Base-by-base conservation (phyloP, 1,139 yeast species). In the Scheffersomyces parashehatae region DNA sequence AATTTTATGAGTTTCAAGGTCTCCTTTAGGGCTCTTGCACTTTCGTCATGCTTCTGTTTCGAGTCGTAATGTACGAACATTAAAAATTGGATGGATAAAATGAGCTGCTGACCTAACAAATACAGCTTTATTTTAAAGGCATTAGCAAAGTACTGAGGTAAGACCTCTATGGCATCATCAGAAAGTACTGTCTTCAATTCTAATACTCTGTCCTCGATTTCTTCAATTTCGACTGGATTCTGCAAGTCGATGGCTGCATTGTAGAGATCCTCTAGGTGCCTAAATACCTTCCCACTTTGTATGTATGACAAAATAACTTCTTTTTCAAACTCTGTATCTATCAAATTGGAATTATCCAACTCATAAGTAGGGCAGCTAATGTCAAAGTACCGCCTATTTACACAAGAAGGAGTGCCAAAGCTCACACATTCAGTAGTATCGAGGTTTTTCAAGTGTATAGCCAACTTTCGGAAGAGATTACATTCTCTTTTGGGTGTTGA, bases 351-450 rank as follows among this genome's bases (percentile, higher is more conserved):
- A 20, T 31, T 31, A 20, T 31, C 35, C 15, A 31, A 20, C 20
- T n/a, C 36, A 20, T 38, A 35, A 5, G 29, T 26, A 3, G 40
- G 40, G 13, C 40, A 38, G 12, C 32, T 38, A 30, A 35, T 38
- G 26, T 38, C 40, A 28, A 15, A 38, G 20, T 38, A 38, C 9
- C 16, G 28, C 13, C 24, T 35, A 33, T 38, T 32, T 10, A 38
- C 28, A 13, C 33, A 26, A n/a, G 28, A 24, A n/a, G 40, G 36
- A 3, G 16, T 15, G 13, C 40, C 40, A 11, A 28, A 31, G 24
- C 29, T 32, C 14, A 32, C 33, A 7, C 40, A 38, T 11, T 34
- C n/a, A 7, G 40, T 38, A 10, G 28, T 14, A 31, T 31, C 24
- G 20, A 31, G 35, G n/a, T 31, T 31, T n/a, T 31, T 31, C 12